Base-by-base conservation (phyloP, 305 asterid genomes). In the Solanum hybrid region DNA sequence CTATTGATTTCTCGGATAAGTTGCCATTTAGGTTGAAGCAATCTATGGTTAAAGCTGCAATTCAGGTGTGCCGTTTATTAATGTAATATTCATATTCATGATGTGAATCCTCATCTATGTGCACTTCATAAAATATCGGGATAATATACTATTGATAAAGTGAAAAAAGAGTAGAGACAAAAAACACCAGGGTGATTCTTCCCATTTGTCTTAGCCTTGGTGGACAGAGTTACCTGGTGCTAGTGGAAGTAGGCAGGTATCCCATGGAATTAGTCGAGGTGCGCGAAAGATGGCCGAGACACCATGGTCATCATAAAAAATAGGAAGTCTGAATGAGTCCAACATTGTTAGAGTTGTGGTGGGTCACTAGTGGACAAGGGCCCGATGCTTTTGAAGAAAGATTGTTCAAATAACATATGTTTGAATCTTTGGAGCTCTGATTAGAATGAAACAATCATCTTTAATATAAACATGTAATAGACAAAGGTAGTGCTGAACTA, bases 11-110 rank as follows among this genome's bases (percentile, higher is more conserved):
- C 91, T 90, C 95, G 12, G 94, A 93, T 86, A 96, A 94, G 92
- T 89, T 93, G 93, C 98, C 95, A 20, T 96, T 97, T 82, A 93
- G 97, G 92, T 93, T 96, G 94, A 96, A 94, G 94, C 98, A 96
- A 92, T 92, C 93, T 12, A 92, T 95, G 95, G 94, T 96, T 89
- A 93, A 95, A 95, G 96, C 97, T 89, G 99, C 98, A 71, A 90
- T 96, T 61, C 91, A 96, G 99, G 98, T 97, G 80, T 81, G 77
- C 85, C 89, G 71, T 89, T 85, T 88, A 20, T 85, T 9, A 83
- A 11, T 85, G 76, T 85, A 29, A 31, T 31, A 85, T 33, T 31
- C 31, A 51, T 85, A 31, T 11, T 85, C 76, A 85, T 31, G 87
- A 51, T 11, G 39, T 0, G 9, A 84, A 16, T 51, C 75, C 36